These are phyloP conservation scores for Dactylellina sp. DNA, from an alignment of 2,329 filamentous ascomycete species.

Conservation along the genomic window DNA sequence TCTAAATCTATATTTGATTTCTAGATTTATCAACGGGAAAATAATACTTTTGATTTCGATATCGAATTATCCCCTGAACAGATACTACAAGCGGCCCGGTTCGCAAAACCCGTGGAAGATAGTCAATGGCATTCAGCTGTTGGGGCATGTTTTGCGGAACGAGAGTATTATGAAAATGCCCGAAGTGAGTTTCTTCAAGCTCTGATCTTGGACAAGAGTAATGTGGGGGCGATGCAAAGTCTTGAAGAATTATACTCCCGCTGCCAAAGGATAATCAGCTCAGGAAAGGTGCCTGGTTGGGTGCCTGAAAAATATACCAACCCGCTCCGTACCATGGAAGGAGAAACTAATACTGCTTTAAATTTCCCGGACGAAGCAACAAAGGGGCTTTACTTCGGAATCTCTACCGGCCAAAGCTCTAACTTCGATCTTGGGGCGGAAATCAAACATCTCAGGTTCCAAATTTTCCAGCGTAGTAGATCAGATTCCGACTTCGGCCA, in stretches of 20 bases:
- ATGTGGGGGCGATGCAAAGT: background rate
- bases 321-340: background rate
- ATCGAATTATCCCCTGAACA: background rate
- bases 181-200: conserved; percentile 3
- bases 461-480: background rate
- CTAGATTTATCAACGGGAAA: no score
- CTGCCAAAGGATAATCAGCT: background rate
- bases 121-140: background rate
- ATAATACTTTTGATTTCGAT: no score
- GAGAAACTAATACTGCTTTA: background rate
- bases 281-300: background rate
- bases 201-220: conserved; percentile 1
- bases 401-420: background rate
- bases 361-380: background rate
- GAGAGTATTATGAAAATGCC: background rate
- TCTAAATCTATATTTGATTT: no score
- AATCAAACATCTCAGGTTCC: conserved; percentile 1
- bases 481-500: background rate
- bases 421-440: background rate
- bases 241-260: conserved; percentile 4
- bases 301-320: background rate
- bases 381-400: conserved; percentile 6
- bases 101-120: background rate
- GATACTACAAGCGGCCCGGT: background rate
- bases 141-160: background rate